phyloP scores from a whole-genome alignment of 345 rosid genomes.

The Toxicodendron radicans region DNA sequence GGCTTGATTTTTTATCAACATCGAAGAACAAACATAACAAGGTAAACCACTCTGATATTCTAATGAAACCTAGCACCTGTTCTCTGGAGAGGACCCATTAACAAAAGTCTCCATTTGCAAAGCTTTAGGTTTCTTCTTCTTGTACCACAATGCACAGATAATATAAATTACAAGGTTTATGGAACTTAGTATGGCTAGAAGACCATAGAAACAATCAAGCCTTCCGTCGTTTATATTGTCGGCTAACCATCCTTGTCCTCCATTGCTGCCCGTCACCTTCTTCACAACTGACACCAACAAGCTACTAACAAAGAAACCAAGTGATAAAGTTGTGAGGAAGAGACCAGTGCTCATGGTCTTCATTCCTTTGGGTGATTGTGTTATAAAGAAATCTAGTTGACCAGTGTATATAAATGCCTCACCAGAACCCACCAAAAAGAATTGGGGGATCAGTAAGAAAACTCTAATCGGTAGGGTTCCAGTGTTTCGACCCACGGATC shows the following conservation, averaged over 20 bases:
- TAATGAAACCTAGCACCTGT: conserved; percentile 29
- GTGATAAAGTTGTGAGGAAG: conserved; percentile 62
- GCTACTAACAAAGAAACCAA: conserved; percentile 66
- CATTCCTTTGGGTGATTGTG: conserved; percentile 67
- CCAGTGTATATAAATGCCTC: conserved; percentile 71
- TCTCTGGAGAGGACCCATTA: conserved; percentile 23
- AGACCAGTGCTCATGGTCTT: conserved; percentile 76
- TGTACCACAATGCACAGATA: conserved; percentile 46
- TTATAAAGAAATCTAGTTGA: conserved; percentile 70
- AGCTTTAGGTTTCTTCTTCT: conserved; percentile 31
- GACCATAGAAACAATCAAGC: conserved; percentile 62
- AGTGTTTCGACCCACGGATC: conserved; percentile 14
- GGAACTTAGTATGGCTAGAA: conserved; percentile 46
- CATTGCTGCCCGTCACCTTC: conserved; percentile 31
- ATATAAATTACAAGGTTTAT: conserved; percentile 46
- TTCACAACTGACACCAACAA: conserved; percentile 54
- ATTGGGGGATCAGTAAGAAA: conserved; percentile 59
- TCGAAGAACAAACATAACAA: neutral
- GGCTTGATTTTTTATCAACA: neutral
- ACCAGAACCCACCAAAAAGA: conserved; percentile 58
- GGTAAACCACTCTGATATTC: neutral
- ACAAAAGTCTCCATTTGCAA: conserved; percentile 25
- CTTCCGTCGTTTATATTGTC: conserved; percentile 55
- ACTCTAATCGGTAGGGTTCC: conserved; percentile 45
- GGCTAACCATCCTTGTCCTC: conserved; percentile 55